Percentiles rank a stretch among this genome's conserved stretches.
Conservation (phyloP, 2,329 filamentous ascomycete species). For the Emergomyces africanus region DNA sequence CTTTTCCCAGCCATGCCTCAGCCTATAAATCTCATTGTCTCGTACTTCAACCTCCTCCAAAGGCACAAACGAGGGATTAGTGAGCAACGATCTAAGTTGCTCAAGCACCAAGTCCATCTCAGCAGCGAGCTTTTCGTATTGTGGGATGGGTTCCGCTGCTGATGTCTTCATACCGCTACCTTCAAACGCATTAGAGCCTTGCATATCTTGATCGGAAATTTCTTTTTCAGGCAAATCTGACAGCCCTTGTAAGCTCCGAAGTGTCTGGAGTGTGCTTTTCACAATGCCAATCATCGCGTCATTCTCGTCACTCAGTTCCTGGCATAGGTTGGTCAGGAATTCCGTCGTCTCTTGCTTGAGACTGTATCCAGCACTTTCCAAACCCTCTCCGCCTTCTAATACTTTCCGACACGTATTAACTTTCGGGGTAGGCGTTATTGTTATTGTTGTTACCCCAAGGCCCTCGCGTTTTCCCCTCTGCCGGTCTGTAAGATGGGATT, state of each 20-base stretch:
- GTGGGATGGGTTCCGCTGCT: constrained; percentile 38
- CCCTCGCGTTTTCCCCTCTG: constrained; percentile 45
- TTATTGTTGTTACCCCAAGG: constrained; percentile 37
- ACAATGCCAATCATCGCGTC: constrained; percentile 65
- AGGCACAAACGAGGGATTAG: constrained; percentile 91
- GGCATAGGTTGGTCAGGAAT: constrained; percentile 74
- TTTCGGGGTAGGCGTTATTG: constrained; percentile 30
- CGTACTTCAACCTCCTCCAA: constrained; percentile 88
- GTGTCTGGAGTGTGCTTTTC: constrained; percentile 54
- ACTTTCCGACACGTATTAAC: constrained; percentile 15
- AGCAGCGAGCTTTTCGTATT: constrained; percentile 54
- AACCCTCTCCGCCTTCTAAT: constrained; percentile 25
- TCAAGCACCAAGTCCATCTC: constrained; percentile 69
- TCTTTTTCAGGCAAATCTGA: constrained; percentile 17
- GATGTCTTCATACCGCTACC: constrained; percentile 12
- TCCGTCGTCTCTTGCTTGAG: constrained; percentile 79
- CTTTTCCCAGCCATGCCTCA: constrained; percentile 79
- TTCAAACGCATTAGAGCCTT: constrained; percentile 4
- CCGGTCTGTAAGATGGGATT: constrained; percentile 68
- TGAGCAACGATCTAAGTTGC: constrained; percentile 71
- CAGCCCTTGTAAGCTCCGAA: constrained; percentile 50
- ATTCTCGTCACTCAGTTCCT: constrained; percentile 81
- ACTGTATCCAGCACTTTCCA: constrained; percentile 50
- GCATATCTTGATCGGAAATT: constrained; percentile 17
- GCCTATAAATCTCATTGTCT: constrained; percentile 74